These are phyloP conservation scores for Nicotiana benthamiana DNA, from an alignment of 257 asterid species.

Conservation along the genomic window DNA sequence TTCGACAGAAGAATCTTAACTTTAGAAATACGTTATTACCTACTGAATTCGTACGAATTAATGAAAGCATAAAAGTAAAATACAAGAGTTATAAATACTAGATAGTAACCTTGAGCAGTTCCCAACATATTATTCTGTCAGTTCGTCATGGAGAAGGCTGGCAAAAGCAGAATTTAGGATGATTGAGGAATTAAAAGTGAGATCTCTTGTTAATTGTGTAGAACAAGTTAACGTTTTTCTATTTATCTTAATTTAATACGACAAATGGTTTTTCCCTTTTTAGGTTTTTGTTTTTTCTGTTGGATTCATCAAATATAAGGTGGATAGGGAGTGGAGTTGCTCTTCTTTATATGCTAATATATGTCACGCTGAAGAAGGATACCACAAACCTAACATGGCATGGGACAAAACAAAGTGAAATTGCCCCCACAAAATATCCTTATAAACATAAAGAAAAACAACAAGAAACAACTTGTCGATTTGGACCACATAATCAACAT, in stretches of 20 bases:
- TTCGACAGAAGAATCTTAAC: too few relatives aligned
- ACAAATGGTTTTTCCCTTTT: not conserved
- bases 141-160: constrained; percentile 3
- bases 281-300: not conserved
- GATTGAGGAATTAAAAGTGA: constrained; percentile 34
- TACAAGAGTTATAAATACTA: too few relatives aligned
- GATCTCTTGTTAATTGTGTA: constrained; percentile 40
- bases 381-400: constrained; percentile 24
- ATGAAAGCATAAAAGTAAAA: too few relatives aligned
- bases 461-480: not conserved
- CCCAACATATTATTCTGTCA: not conserved
- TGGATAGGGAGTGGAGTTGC: constrained; percentile 18
- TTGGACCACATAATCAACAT: not conserved
- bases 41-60: too few relatives aligned
- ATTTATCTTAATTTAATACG: not conserved
- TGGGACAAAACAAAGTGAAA: constrained; percentile 18
- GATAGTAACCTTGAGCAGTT: not conserved
- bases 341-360: constrained; percentile 39
- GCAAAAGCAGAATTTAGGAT: constrained; percentile 9
- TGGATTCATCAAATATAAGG: constrained; percentile 5
- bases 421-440: constrained; percentile 25
- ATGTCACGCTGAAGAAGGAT: constrained; percentile 30
- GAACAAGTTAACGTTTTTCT: constrained; percentile 2
- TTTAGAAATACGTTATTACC: too few relatives aligned
- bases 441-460: too few relatives aligned